Evolutionary conservation across 1,284 basidiomycete genomes (phyloP).

Genomic region (Stygiomarasmius scandens): DNA sequence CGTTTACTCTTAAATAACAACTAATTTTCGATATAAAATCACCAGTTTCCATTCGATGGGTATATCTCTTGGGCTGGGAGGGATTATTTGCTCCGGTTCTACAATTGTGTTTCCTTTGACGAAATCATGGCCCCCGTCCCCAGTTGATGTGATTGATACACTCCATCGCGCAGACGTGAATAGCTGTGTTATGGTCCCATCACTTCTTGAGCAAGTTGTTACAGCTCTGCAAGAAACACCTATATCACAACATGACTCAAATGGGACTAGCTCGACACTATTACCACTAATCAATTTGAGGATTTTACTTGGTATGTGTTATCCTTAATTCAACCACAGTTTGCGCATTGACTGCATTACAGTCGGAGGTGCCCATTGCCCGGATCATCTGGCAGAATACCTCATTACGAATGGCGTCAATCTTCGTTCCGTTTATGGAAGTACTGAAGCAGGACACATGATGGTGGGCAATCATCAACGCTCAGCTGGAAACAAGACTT

Average conservation of each 20-base stretch:
- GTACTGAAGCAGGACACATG: conserved; percentile 17
- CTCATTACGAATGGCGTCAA: conserved; percentile 16
- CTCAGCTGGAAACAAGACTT: conserved; percentile 3
- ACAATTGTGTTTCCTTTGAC: conserved; percentile 19
- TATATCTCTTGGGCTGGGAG: conserved; percentile 17
- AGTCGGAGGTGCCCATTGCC: conserved; percentile 21
- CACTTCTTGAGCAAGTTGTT: conserved; percentile 16
- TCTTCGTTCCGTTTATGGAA: conserved; percentile 18
- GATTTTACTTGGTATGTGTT: conserved; percentile 14
- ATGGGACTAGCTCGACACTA: background rate
- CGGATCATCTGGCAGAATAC: conserved; percentile 14
- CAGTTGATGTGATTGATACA: conserved; percentile 15
- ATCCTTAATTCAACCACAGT: background rate
- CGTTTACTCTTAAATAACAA: no score
- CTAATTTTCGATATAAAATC: background rate
- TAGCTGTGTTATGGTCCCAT: conserved; percentile 18
- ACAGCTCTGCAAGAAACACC: conserved; percentile 6
- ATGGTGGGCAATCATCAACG: conserved; percentile 18
- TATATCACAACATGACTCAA: no score
- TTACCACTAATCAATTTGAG: conserved; percentile 3
- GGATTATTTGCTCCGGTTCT: conserved; percentile 16
- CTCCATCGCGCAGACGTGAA: conserved; percentile 8
- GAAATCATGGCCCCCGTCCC: conserved; percentile 18
- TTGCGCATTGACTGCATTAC: background rate
- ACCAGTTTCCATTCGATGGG: conserved; percentile 19